These are phyloP conservation scores for Zygotorulaspora mrakii DNA, from an alignment of 1,139 yeast species.

Conservation along the genomic window DNA sequence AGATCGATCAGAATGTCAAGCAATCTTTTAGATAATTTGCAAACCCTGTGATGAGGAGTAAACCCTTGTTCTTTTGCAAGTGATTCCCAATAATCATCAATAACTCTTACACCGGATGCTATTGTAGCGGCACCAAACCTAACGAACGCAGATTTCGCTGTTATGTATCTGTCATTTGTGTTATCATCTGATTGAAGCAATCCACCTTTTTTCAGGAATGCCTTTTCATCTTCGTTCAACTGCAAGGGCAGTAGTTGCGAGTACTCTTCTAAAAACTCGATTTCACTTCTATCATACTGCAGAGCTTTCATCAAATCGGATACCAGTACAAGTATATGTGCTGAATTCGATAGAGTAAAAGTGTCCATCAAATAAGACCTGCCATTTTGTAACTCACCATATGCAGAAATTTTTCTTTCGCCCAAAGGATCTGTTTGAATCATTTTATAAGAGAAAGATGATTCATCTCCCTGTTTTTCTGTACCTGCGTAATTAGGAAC, in stretches of 20 bases:
- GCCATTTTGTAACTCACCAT: conserved; percentile 66
- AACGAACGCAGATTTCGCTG: conserved; percentile 51
- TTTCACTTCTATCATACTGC: conserved; percentile 15
- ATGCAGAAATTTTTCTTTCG: conserved; percentile 60
- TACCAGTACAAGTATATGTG: conserved; percentile 23
- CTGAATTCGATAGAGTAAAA: conserved; percentile 40
- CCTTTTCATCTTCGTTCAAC: conserved; percentile 16
- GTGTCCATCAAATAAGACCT: conserved; percentile 74
- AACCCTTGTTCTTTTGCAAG: conserved; percentile 58
- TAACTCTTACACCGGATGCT: conserved; percentile 58
- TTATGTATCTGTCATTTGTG: conserved; percentile 14
- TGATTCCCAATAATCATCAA: conserved; percentile 79
- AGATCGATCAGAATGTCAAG: conserved; percentile 17
- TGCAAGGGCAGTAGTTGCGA: conserved; percentile 23
- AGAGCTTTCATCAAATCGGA: conserved; percentile 23
- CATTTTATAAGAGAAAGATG: conserved; percentile 18
- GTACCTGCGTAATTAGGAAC: conserved; percentile 37
- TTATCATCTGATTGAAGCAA: conserved; percentile 8
- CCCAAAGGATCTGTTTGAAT: conserved; percentile 68
- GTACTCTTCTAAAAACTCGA: conserved; percentile 19
- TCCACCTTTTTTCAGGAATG: conserved; percentile 13
- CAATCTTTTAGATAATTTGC: conserved; percentile 25
- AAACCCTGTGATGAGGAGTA: conserved; percentile 45
- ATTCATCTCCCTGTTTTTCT: conserved; percentile 10
- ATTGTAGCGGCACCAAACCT: conserved; percentile 70